A percentile compares a stretch with the other conserved stretches of the same genome.
These are phyloP conservation scores for Xylaria sp. DNA, from an alignment of 2,329 filamentous ascomycete species.

Conservation along the genomic window DNA sequence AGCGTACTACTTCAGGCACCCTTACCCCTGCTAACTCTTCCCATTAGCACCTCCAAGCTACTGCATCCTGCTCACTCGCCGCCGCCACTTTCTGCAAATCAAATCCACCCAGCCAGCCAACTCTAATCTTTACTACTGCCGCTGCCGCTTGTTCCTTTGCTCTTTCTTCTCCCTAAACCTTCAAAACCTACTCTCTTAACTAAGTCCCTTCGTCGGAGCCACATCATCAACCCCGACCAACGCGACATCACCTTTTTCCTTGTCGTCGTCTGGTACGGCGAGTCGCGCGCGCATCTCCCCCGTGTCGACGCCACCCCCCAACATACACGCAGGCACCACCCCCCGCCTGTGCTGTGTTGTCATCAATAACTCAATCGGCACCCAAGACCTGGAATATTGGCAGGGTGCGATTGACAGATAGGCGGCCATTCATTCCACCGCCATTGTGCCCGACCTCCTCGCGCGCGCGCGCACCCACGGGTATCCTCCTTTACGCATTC, in stretches of 20 bases:
- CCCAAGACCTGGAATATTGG: slow-evolving; percentile 42
- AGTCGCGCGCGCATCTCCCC: slow-evolving; percentile 26
- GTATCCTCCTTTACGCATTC: slow-evolving; percentile 20
- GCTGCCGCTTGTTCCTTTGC: background rate
- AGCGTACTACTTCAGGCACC: slow-evolving; percentile 31
- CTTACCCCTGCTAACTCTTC: slow-evolving; percentile 30
- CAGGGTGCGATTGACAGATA: slow-evolving; percentile 36
- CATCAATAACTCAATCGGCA: slow-evolving; percentile 37
- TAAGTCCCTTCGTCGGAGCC: slow-evolving; percentile 21
- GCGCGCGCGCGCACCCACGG: slow-evolving; percentile 12
- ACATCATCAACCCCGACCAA: slow-evolving; percentile 27
- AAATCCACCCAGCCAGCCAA: slow-evolving; percentile 29
- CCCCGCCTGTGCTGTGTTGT: slow-evolving; percentile 39
- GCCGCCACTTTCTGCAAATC: slow-evolving; percentile 33
- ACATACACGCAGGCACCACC: slow-evolving; percentile 26
- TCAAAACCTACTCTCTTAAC: background rate
- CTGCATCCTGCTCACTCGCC: slow-evolving; percentile 21
- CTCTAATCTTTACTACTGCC: slow-evolving; percentile 15
- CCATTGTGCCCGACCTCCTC: slow-evolving; percentile 12
- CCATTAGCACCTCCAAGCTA: slow-evolving; percentile 27
- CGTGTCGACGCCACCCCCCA: slow-evolving; percentile 26
- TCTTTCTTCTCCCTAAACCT: slow-evolving; percentile 27
- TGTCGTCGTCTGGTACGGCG: slow-evolving; percentile 39
- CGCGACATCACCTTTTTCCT: slow-evolving; percentile 12
- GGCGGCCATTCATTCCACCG: slow-evolving; percentile 19